These are phyloP conservation scores for Ocimum tenuiflorum DNA, from an alignment of 257 asterid species.

Conservation along the genomic window DNA sequence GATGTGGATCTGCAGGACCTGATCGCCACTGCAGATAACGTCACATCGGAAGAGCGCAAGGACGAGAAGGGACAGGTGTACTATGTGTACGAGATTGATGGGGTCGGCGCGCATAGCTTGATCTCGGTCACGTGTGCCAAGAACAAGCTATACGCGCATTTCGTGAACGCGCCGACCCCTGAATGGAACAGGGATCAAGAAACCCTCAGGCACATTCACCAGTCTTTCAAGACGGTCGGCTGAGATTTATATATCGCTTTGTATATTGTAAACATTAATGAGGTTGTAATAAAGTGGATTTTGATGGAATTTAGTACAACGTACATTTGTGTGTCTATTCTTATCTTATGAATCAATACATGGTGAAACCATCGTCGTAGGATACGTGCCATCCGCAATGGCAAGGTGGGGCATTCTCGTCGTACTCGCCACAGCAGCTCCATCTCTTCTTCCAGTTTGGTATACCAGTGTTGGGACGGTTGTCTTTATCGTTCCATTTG, in stretches of 20 bases:
- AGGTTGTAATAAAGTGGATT: neutral
- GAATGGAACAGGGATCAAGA: constrained; percentile 81
- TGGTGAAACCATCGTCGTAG: constrained; percentile 51
- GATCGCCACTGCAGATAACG: constrained; percentile 25
- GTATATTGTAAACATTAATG: constrained; percentile 3
- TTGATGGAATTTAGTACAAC: no score
- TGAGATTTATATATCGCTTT: constrained; percentile 14
- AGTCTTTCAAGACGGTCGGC: constrained; percentile 73
- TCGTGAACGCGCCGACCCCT: constrained; percentile 73
- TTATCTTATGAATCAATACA: constrained; percentile 16
- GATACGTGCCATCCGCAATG: constrained; percentile 48
- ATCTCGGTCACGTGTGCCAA: no score
- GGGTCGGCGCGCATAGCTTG: constrained; percentile 28
- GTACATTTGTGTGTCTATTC: no score
- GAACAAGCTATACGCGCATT: constrained; percentile 40
- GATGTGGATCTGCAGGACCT: no score
- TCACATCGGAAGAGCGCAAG: constrained; percentile 57
- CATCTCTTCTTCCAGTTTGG: constrained; percentile 60
- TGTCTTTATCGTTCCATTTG: constrained; percentile 59
- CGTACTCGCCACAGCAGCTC: constrained; percentile 66
- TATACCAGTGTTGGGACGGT: constrained; percentile 54
- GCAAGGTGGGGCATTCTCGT: constrained; percentile 52
- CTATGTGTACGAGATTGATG: constrained; percentile 78
- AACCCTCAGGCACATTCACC: constrained; percentile 65
- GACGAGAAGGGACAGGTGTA: constrained; percentile 79